Base-by-base conservation (phyloP, 164 flowering plant genomes). In the Magnolia sinica region DNA sequence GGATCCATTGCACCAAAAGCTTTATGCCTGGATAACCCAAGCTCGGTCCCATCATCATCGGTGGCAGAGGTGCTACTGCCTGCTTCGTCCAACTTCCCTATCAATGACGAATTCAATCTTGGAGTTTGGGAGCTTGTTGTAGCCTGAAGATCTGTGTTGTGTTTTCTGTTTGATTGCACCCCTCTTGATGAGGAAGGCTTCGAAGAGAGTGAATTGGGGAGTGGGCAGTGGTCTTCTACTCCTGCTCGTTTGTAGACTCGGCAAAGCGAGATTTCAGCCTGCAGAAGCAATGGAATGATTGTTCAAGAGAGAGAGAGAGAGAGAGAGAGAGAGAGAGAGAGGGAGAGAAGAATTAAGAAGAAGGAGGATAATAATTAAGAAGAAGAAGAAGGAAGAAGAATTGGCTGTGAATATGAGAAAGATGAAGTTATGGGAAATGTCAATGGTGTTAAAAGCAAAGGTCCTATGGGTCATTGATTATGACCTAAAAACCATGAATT, bases 181-280 rank as follows among this genome's bases (percentile, higher is more conserved):
- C 73, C 64, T 80, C 79, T 65, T 8, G 90, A 83, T 5, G 90
- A 83, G 10, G 92, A 86, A 19, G 89, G 70, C 23, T 82, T 79
- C 3, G 91, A 78, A 8, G 87, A 82, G 61, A 87, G 84, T 0
- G 84, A 77, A 4, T 91, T 88, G 19, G 95, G 92, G 52, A 87
- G 85, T 0, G 93, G 86, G 0, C 87, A 89, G 78, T 94, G 94
- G 76, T 91, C 96, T 83, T 92, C 97, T 2, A 93, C 92, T 77
- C 97, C 97, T 0, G 97, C 86, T 83, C 98, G 81, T 83, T 95
- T 95, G 87, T 93, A 93, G 67, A 95, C 98, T 1, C 98, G 89
- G 70, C 98, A 95, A 9, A 95, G 88, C 0, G 98, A 95, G 58
- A 95, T 95, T 76, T 93, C 98, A 0, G 88, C 91, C 98, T 95